Evolutionary conservation across 2,329 filamentous ascomycete genomes (phyloP), one percentile per base, ranked within the genome.

Genomic region (Penicillium sp.): DNA sequence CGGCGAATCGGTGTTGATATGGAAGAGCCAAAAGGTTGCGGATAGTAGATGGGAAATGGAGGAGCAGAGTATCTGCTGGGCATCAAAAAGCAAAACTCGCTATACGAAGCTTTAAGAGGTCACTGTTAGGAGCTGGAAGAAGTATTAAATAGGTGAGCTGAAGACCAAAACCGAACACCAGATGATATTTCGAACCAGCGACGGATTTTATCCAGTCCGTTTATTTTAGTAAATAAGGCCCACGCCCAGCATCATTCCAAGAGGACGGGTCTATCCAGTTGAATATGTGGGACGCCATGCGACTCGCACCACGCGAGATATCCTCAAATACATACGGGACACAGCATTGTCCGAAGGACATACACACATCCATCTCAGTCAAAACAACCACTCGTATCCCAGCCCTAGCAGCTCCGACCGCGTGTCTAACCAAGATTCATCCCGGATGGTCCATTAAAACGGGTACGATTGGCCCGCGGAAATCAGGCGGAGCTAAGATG

Each of bases 401-500:
- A 35, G 5, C 13, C 26, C n/a, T 24, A 49, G 40, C 28, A n/a
- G 35, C 30, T 10, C 49, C 26, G 35, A 51, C 57, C 40, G 49
- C 49, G 28, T 51, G 49, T 22, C 19, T 47, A 6, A 28, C 17
- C 44, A 13, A n/a, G 13, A 28, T 47, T 13, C 26, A 47, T 47
- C 12, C 24, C 24, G 13, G 13, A 47, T 26, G 28, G 30, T 33
- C 17, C 28, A 19, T 50, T 28, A 5, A 33, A 50, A n/a, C 4
- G 7, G 10, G 22, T 9, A 5, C 19, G 28, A 55, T 47, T 47
- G 51, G 33, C 35, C 22, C 13, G 55, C 15, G 22, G 22, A 5
- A 30, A 50, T 54, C 55, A 42, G 49, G 40, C 45, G 49, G 40
- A 51, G 24, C 55, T 58, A 45, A 59, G 47, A n/a, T n/a, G 45